Conservation (phyloP, 1,284 basidiomycete genomes). For the Dichomitus squalens region DNA sequence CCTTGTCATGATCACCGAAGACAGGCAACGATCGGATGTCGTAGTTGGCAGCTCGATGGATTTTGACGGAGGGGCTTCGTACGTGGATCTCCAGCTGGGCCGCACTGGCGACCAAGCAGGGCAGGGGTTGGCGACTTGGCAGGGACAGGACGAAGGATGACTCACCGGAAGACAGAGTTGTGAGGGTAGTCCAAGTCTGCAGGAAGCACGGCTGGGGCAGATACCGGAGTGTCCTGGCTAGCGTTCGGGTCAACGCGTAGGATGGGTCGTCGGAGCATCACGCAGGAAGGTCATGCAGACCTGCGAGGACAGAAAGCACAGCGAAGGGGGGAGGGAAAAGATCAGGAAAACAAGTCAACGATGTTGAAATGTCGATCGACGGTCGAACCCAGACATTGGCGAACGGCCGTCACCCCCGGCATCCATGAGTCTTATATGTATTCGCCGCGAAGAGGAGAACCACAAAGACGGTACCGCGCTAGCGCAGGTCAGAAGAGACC, state of each 20-base stretch:
- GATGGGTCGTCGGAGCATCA: constrained; percentile 20
- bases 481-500: constrained; percentile 15
- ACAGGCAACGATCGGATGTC: constrained; percentile 51
- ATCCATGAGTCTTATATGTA: constrained; percentile 24
- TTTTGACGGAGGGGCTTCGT: constrained; percentile 58
- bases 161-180: constrained; percentile 37
- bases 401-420: constrained; percentile 15
- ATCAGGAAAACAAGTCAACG: constrained; percentile 13
- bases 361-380: constrained; percentile 17
- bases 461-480: constrained; percentile 23
- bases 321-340: constrained; percentile 11
- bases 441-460: constrained; percentile 19
- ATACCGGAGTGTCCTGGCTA: constrained; percentile 1
- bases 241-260: constrained; percentile 21
- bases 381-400: constrained; percentile 19
- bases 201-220: background rate
- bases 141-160: background rate
- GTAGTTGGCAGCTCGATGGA: constrained; percentile 40
- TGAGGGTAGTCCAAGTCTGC: constrained; percentile 27
- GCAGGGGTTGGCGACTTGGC: background rate
- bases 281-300: constrained; percentile 16
- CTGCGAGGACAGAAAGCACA: constrained; percentile 5
- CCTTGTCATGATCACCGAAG: constrained; percentile 58
- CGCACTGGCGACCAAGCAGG: constrained; percentile 41
- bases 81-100: constrained; percentile 59